Conservation (phyloP, 352 stramenopile species). For the Phytophthora foliorum region DNA sequence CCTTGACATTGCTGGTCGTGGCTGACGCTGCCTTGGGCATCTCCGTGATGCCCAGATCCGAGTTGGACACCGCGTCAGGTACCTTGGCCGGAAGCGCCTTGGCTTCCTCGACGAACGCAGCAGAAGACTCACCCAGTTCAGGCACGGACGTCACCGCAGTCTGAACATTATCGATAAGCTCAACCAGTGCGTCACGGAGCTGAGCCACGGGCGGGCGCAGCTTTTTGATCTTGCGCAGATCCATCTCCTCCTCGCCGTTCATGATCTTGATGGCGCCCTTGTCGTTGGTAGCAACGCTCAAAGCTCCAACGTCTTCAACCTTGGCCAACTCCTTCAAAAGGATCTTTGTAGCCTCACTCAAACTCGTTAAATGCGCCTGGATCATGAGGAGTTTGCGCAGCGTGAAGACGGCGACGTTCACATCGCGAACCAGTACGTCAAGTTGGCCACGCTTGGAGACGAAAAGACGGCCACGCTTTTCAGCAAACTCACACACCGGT, state of each 20-base stretch:
- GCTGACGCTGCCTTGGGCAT: conserved; percentile 49
- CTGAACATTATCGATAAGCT: conserved; percentile 63
- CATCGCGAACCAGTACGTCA: conserved; percentile 30
- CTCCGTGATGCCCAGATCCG: conserved; percentile 52
- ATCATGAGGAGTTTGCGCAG: conserved; percentile 56
- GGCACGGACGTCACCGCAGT: conserved; percentile 57
- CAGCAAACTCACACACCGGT: conserved; percentile 36
- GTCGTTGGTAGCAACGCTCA: conserved; percentile 52
- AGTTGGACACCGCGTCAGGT: conserved; percentile 49
- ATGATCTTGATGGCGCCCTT: conserved; percentile 55
- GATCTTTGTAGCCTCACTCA: conserved; percentile 47
- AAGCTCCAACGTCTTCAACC: conserved; percentile 44
- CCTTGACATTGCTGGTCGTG: conserved; percentile 55
- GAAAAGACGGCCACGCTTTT: conserved; percentile 50
- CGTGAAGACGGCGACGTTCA: conserved; percentile 34
- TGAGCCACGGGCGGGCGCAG: conserved; percentile 48
- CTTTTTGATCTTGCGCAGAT: conserved; percentile 61
- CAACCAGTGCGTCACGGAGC: conserved; percentile 59
- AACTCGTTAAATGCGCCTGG: conserved; percentile 41
- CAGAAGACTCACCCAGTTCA: conserved; percentile 51
- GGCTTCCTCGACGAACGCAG: conserved; percentile 48
- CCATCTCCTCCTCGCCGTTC: conserved; percentile 52
- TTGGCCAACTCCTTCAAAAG: conserved; percentile 59
- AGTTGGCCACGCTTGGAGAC: conserved; percentile 31
- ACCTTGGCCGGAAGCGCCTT: conserved; percentile 56